These are phyloP conservation scores for Acidiella bohemica DNA, from an alignment of 495 filamentous ascomycete genomes.

Conservation along the genomic window DNA sequence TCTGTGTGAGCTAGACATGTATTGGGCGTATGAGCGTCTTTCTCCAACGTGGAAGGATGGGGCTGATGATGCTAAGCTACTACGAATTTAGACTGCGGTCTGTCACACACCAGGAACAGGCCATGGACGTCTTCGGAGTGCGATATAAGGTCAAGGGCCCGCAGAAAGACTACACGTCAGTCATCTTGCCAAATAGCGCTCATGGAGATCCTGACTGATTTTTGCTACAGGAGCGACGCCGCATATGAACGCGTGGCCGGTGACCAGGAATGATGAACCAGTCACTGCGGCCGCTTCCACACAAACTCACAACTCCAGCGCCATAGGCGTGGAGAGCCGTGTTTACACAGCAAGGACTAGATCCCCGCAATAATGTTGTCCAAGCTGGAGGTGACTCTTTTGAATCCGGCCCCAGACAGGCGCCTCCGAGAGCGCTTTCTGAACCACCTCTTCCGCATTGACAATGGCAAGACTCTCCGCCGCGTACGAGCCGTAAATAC, in stretches of 20 bases:
- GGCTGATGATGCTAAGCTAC: slow-evolving; percentile 11
- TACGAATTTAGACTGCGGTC: slow-evolving; percentile 46
- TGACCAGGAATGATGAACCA: no score
- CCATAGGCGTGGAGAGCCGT: no score
- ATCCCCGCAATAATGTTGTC: no score
- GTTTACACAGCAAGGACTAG: no score
- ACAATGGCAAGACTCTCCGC: slow-evolving; percentile 2
- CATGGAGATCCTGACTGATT: background rate
- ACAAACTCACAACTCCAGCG: no score
- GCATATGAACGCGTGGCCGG: slow-evolving; percentile 26
- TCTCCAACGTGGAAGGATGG: background rate
- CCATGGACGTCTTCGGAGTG: slow-evolving; percentile 41
- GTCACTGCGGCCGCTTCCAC: slow-evolving; percentile 1
- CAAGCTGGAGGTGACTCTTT: no score
- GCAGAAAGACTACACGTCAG: slow-evolving; percentile 49
- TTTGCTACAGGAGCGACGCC: slow-evolving; percentile 16
- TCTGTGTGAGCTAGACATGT: slow-evolving; percentile 53
- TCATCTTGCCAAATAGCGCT: background rate
- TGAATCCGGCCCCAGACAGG: no score
- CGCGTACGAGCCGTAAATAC: slow-evolving; percentile 3
- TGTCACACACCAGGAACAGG: slow-evolving; percentile 27
- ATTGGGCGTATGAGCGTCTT: slow-evolving; percentile 35
- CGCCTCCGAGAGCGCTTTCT: no score
- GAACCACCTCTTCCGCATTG: no score
- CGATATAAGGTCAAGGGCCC: slow-evolving; percentile 53